Evolutionary conservation across 2,329 filamentous ascomycete species (phyloP).

Genomic region (Hymenoscyphus infarciens): DNA sequence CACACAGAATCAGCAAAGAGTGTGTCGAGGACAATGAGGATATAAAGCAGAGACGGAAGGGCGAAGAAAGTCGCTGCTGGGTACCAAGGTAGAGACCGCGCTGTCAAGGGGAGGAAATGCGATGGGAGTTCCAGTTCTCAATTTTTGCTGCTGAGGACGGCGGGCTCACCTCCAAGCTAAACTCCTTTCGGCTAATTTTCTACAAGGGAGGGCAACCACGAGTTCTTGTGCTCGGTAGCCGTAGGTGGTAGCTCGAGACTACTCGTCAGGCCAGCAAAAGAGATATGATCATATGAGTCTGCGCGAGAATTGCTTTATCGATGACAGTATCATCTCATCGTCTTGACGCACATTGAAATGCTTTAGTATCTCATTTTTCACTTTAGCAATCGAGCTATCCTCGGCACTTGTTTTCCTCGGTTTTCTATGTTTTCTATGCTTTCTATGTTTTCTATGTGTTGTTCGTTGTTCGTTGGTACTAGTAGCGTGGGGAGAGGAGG

Average conservation of each 20-base stretch:
- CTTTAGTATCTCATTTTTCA: no score
- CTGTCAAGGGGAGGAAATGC: constrained; percentile 4
- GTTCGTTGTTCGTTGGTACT: not conserved
- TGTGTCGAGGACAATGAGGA: not conserved
- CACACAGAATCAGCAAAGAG: constrained; percentile 1
- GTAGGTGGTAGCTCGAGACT: not conserved
- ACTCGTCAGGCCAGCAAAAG: not conserved
- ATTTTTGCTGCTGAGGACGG: not conserved
- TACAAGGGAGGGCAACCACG: not conserved
- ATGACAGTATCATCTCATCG: no score
- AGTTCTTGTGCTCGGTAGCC: constrained; percentile 1
- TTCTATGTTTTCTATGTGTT: not conserved
- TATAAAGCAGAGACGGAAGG: constrained; percentile 1
- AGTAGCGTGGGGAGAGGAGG: not conserved
- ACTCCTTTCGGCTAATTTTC: not conserved
- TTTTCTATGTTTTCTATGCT: not conserved
- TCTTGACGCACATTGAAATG: no score
- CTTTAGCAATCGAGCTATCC: not conserved
- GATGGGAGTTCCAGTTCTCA: not conserved
- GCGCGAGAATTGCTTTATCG: no score
- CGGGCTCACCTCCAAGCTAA: not conserved
- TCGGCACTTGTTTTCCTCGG: not conserved
- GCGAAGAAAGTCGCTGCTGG: not conserved
- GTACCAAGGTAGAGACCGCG: not conserved
- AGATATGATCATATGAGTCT: no score